Base-by-base conservation (phyloP, 352 stramenopile genomes). In the Globisporangium rhizosaccharum region DNA sequence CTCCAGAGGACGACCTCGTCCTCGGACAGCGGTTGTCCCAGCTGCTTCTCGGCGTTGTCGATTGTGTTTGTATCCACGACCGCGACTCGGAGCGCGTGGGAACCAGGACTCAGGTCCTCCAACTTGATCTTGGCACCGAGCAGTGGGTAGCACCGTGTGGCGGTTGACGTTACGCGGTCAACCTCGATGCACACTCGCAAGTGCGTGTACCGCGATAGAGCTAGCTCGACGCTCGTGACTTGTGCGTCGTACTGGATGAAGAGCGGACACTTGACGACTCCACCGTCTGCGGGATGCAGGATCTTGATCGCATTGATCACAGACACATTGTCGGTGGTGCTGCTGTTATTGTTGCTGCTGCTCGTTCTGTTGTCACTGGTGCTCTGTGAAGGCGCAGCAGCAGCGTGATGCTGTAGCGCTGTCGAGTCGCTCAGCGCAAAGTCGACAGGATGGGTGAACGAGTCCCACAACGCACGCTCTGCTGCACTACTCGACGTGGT, bases 41-140 rank as follows among this genome's bases (percentile, higher is more conserved):
- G 33, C 8, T 52, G 15, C 14, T 47, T n/a, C 12, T 61, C 14
- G 5, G 15, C 28, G n/a, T 41, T 18, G 5, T 15, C 30, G 12
- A 28, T 26, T 3, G 28, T 28, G 18, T 37, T 11, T n/a, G 17
- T 25, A 3, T 61, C 45, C 3, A 48, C 36, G 44, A 61, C 26
- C 30, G 54, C 30, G 23, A 61, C 47, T 9, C 36, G 55, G 26
- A 61, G 30, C 12, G n/a, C 33, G 45, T 61, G 55, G 5, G 28
- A 10, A 3, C 55, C 55, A 26, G 20, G 28, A 37, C 33, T 52
- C 45, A 61, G 11, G 3, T 52, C 37, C 28, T 10, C 25, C 30
- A 61, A 20, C 25, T 23, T 6, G 44, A 54, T 49, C 26, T 23
- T 36, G 0, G 8, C 18, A 15, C 55, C 23, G 12, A 15, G 23